Evolutionary conservation across 2,329 filamentous ascomycete species (phyloP).

Genomic region (Alternaria rosae): DNA sequence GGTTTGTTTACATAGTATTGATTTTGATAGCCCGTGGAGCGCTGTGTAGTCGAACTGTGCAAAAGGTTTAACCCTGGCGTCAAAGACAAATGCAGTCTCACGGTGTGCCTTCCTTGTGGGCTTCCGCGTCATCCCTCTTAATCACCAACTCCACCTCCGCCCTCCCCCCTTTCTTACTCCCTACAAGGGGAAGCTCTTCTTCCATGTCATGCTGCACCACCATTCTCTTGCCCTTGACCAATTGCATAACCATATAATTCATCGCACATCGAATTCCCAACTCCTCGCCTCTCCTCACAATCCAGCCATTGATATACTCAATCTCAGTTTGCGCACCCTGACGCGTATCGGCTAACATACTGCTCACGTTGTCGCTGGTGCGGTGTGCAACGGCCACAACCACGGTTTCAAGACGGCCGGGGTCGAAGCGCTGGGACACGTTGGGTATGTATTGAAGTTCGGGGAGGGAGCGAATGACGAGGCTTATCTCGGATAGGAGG

Average conservation of each 20-base stretch:
- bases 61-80: not conserved
- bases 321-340: constrained; percentile 73
- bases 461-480: constrained; percentile 75
- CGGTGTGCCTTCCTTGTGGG: not conserved
- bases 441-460: constrained; percentile 72
- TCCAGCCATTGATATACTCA: constrained; percentile 87
- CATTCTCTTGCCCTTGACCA: constrained; percentile 74
- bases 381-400: constrained; percentile 62
- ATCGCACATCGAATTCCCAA: constrained; percentile 74
- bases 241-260: constrained; percentile 74
- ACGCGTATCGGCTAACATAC: constrained; percentile 72
- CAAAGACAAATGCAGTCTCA: not conserved
- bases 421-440: constrained; percentile 65
- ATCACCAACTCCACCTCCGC: constrained; percentile 4
- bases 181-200: constrained; percentile 51
- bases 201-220: constrained; percentile 53
- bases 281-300: constrained; percentile 75
- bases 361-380: constrained; percentile 66
- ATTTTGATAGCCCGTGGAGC: not conserved
- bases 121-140: not conserved
- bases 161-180: constrained; percentile 11
- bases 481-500: constrained; percentile 76
- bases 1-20: not conserved
- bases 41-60: not conserved
- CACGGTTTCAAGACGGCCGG: constrained; percentile 68